Evolutionary conservation across 1,139 yeast species (phyloP).

Genomic region (Hanseniaspora sp.): DNA sequence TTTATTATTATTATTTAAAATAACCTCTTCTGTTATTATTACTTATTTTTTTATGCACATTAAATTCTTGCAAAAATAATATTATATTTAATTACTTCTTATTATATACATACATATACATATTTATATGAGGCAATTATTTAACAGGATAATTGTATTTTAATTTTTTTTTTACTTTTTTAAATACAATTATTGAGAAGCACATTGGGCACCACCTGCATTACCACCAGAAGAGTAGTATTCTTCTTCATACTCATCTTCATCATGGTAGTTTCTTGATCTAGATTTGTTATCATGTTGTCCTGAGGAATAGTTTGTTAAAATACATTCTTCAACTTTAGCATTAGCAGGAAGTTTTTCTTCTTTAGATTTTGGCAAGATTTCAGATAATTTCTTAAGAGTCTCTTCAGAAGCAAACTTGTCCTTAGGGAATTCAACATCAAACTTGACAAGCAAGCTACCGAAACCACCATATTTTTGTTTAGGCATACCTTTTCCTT

Average conservation of each 20-base stretch:
- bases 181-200: constrained; percentile 44
- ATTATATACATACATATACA: too few species aligned
- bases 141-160: too few species aligned
- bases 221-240: constrained; percentile 27
- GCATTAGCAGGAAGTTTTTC: constrained; percentile 48
- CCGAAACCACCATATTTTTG: constrained; percentile 53
- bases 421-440: constrained; percentile 57
- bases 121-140: too few species aligned
- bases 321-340: constrained; percentile 73
- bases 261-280: constrained; percentile 43
- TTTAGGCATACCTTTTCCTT: constrained; percentile 79
- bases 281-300: constrained; percentile 46
- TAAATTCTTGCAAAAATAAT: too few species aligned
- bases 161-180: background rate
- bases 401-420: constrained; percentile 58
- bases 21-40: too few species aligned
- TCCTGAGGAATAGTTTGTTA: constrained; percentile 51
- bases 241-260: constrained; percentile 36
- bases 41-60: too few species aligned
- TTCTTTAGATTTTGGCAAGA: constrained; percentile 53
- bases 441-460: constrained; percentile 59
- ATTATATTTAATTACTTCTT: too few species aligned
- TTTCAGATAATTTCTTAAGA: constrained; percentile 50
- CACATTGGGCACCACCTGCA: constrained; percentile 79
- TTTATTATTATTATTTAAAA: too few species aligned